Evolutionary conservation across 305 asterid species (phyloP), one percentile per base, ranked within the genome.

Genomic region (Fraxinus xanthoxyloides): DNA sequence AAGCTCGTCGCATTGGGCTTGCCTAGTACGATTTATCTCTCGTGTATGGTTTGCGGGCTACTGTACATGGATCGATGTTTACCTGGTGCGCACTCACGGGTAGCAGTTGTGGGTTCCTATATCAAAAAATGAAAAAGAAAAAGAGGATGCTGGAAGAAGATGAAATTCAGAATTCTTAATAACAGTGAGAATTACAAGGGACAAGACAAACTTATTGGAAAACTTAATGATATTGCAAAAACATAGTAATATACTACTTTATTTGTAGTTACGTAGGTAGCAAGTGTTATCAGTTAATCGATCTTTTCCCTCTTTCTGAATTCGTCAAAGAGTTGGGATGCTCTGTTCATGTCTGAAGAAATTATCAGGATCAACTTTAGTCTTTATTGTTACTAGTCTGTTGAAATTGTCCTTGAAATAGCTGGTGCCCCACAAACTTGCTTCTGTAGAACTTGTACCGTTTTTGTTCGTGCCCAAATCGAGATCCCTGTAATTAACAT

Each of bases 401-500:
- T 59, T 59, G 59, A 91, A 92, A 69, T 93, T 93, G 80, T 81
- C 87, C 79, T 92, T 92, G 80, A 79, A 93, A 63, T 93, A 93
- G 21, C 82, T 89, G n/a, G 77, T 32, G 12, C 97, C 97, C 97
- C 97, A 91, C 4, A 67, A 78, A 77, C 84, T 82, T 3, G 95
- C 90, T 38, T 90, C 77, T 2, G 86, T 81, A 72, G 85, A 86
- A 48, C 85, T 91, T 3, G 88, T 79, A 21, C 77, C 85, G 9
- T 86, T 86, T 24, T 43, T 87, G 81, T 91, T 92, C 77, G 77
- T 75, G 21, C 97, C 97, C 73, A 92, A 35, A 74, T 92, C 95
- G 1, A 92, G 95, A 86, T 92, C 97, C 78, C 94, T 87, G 59
- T 92, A 92, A 65, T 92, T 92, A 83, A 91, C 95, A 46, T 92